phyloP scores from a whole-genome alignment of 768 basidiomycete genomes.

The Austroboletus eburneus region DNA sequence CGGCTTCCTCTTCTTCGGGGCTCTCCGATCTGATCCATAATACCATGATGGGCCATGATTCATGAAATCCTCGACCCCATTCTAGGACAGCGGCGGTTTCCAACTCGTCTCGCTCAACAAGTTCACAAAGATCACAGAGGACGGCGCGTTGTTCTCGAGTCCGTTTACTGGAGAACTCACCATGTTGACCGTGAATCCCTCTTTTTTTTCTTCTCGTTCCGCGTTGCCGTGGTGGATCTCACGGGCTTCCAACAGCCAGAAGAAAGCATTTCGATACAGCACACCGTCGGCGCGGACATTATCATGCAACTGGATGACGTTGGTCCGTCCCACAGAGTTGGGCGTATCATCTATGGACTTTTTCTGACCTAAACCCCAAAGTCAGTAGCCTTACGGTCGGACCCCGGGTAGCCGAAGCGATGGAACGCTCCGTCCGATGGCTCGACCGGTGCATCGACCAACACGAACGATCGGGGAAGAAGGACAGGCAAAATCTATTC shows the following conservation, averaged over 20 bases:
- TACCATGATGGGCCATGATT: too few species aligned
- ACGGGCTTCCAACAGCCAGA: too few species aligned
- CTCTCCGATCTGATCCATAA: not conserved
- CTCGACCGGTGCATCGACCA: constrained; percentile 81
- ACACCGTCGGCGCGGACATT: constrained; percentile 88
- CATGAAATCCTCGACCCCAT: too few species aligned
- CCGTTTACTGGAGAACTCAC: constrained; percentile 86
- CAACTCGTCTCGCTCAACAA: constrained; percentile 83
- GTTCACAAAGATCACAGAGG: constrained; percentile 82
- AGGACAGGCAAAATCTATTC: constrained; percentile 74
- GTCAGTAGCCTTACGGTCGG: constrained; percentile 80
- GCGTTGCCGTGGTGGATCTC: too few species aligned
- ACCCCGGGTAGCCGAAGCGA: constrained; percentile 80
- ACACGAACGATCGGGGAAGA: constrained; percentile 65
- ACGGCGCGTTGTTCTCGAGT: constrained; percentile 81
- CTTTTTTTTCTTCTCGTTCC: too few species aligned
- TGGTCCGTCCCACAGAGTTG: constrained; percentile 44
- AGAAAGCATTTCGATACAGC: constrained; percentile 87
- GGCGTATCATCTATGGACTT: too few species aligned
- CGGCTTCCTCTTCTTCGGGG: not conserved
- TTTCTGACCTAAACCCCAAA: constrained; percentile 26
- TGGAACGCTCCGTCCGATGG: constrained; percentile 87
- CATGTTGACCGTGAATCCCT: constrained; percentile 68
- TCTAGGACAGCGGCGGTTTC: constrained; percentile 85
- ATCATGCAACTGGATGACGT: constrained; percentile 96